phyloP scores from a whole-genome alignment of 441 rosid genomes.

The Adansonia madagascariensis region DNA sequence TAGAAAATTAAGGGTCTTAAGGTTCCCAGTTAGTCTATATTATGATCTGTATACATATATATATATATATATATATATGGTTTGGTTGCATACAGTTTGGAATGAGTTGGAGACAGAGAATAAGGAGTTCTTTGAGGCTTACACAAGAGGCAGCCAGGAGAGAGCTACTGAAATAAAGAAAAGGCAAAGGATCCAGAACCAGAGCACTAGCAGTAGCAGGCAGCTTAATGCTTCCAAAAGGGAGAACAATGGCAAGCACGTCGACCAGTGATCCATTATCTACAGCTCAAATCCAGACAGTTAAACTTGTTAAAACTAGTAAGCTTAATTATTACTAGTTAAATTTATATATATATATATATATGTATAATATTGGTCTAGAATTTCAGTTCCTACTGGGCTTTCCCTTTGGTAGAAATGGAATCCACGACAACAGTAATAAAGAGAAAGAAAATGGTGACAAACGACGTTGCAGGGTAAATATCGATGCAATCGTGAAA shows the following conservation, averaged over 20 bases:
- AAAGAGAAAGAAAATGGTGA: too few species aligned
- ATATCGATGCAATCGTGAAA: too few species aligned
- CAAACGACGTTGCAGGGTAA: too few species aligned
- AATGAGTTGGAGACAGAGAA: slow-evolving; percentile 88
- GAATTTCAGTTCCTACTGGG: too few species aligned
- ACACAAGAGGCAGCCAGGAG: slow-evolving; percentile 37
- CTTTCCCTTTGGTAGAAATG: too few species aligned
- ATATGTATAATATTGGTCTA: too few species aligned
- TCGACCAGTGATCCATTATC: background rate
- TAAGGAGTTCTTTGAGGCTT: slow-evolving; percentile 81
- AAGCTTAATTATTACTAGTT: background rate
- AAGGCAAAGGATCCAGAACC: slow-evolving; percentile 43
- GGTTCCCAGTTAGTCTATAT: too few species aligned
- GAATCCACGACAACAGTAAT: too few species aligned
- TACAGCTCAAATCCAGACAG: background rate
- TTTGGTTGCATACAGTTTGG: slow-evolving; percentile 59
- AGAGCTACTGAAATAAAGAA: slow-evolving; percentile 40
- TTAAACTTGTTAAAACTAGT: background rate
- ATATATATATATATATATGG: background rate
- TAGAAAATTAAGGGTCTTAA: too few species aligned
- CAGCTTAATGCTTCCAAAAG: slow-evolving; percentile 38
- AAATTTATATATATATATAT: too few species aligned
- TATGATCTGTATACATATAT: too few species aligned
- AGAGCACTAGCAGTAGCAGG: too few species aligned
- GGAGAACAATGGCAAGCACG: slow-evolving; percentile 4